Evolutionary conservation across 805 yeast species (phyloP).

Genomic region (Kodamaea kakaduensis): DNA sequence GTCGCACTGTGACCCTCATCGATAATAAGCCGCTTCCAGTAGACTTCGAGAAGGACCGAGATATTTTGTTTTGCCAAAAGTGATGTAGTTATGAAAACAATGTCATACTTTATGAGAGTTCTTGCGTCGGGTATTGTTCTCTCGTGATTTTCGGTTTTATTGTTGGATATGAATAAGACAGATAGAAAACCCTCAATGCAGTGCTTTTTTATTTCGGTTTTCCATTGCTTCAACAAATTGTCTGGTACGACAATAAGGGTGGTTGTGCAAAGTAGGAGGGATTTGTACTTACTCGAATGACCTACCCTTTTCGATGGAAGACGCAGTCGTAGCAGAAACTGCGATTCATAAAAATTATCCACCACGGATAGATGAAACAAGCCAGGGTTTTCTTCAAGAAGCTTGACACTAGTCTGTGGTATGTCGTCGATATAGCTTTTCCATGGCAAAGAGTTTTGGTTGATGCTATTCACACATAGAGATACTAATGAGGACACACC

Average conservation of each 20-base stretch:
- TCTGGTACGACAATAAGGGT: constrained; percentile 65
- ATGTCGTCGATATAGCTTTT: constrained; percentile 40
- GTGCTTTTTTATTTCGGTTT: constrained; percentile 54
- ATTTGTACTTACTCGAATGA: constrained; percentile 21
- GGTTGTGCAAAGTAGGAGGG: constrained; percentile 40
- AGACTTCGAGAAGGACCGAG: constrained; percentile 38
- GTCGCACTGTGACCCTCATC: constrained; percentile 73
- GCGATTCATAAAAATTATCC: constrained; percentile 18
- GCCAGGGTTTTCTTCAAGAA: constrained; percentile 40
- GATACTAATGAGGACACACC: constrained; percentile 23
- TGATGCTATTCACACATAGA: constrained; percentile 41
- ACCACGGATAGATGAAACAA: constrained; percentile 34
- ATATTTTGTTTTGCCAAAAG: constrained; percentile 39
- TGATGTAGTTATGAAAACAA: constrained; percentile 48
- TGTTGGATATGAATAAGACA: constrained; percentile 28
- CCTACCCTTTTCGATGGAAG: constrained; percentile 16
- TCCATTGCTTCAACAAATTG: constrained; percentile 65
- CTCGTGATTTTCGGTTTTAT: too few relatives aligned
- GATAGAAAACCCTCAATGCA: constrained; percentile 35
- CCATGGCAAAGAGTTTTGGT: constrained; percentile 56
- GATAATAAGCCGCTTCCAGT: constrained; percentile 69
- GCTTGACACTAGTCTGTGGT: constrained; percentile 39
- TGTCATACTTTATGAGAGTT: constrained; percentile 47
- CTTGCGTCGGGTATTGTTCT: too few relatives aligned
- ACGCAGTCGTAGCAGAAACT: constrained; percentile 17